Conservation (phyloP, 2,329 filamentous ascomycete genomes). For the Gremmenia infestans region DNA sequence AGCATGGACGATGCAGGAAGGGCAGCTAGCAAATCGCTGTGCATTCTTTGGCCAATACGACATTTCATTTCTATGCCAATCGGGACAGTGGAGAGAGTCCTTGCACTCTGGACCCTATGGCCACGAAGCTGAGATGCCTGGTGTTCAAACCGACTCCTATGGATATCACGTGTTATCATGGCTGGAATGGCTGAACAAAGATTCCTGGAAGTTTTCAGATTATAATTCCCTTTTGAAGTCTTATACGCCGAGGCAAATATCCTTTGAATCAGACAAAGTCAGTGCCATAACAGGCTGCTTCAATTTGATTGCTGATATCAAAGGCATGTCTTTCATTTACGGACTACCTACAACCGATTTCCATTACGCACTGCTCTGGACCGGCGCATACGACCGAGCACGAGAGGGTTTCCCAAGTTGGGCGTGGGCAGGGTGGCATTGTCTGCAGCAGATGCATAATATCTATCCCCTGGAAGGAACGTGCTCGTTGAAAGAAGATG, state of each 20-base stretch:
- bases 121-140: neutral
- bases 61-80: neutral
- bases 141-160: neutral
- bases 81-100: neutral
- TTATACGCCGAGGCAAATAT: constrained; percentile 1
- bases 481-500: too few relatives aligned
- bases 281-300: constrained; percentile 1
- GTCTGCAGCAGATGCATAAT: neutral
- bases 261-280: constrained; percentile 4
- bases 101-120: constrained; percentile 1
- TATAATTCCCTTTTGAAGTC: neutral
- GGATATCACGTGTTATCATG: neutral
- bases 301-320: neutral
- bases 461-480: neutral
- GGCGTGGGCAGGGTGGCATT: constrained; percentile 3
- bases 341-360: constrained; percentile 2
- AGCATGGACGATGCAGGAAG: constrained; percentile 2
- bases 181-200: neutral
- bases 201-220: neutral
- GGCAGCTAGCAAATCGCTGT: neutral
- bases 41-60: constrained; percentile 1
- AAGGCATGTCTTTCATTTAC: neutral
- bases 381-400: neutral
- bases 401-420: constrained; percentile 2
- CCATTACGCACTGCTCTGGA: constrained; percentile 3